Base-by-base conservation (phyloP, 495 filamentous ascomycete genomes). In the Tuber aestivum region DNA sequence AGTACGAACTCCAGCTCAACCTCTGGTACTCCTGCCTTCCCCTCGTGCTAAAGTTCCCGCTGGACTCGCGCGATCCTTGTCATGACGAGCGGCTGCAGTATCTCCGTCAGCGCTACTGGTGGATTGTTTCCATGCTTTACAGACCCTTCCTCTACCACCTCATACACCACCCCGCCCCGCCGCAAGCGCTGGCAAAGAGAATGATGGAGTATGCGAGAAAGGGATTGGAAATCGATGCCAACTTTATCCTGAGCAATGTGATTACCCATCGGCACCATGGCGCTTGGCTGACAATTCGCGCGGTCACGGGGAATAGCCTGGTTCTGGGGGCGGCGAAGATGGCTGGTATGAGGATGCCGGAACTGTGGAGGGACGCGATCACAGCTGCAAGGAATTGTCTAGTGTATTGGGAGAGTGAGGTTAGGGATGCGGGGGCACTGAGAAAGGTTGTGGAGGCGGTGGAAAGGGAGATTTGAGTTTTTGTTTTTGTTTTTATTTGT, bases 131-230 rank as follows among this genome's bases (percentile, higher is more conserved):
- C 1, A 72, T 73, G 42, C 74, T 81, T 72, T 81, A 81, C 32
- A 72, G 79, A 10, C 79, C 79, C 8, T 81, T 81, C 42, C 74
- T 81, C 8, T 81, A 81, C 75, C 75, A 81, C 45, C 79, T 81
- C 44, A 81, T 81, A 27, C 79, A 81, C 72, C 50, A 74, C 27
- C 70, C 45, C 27, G 38, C 38, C 72, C 50, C n/a, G 5, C 72
- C 69, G 12, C 71, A 72, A 23, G 35, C 71, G 27, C 75, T 74
- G 48, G 27, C 1, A 65, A 12, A 2, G 32, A 65, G 27, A 18
- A 80, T 81, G 74, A 21, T 68, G 41, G 75, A 48, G 27, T 81
- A 81, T 41, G 79, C 79, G n/a, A 65, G 72, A 35, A 81, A 81
- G 37, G 79, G 78, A 12, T 32, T 81, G 56, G 72, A 77, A 44